Conservation (phyloP, 768 basidiomycete genomes). For the Tulasnella calospora region DNA sequence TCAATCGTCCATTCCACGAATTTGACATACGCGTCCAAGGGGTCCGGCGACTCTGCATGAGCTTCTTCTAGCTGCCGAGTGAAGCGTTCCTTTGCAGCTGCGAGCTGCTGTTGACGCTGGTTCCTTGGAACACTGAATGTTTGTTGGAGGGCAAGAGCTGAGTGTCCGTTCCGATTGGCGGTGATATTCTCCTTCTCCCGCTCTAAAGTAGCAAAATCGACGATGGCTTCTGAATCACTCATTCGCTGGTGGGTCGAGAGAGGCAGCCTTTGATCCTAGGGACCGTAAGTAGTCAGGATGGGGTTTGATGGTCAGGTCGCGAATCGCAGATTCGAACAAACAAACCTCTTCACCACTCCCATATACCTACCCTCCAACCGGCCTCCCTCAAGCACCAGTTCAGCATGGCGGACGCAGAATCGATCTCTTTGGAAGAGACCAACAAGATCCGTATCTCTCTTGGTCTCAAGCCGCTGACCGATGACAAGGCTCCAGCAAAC, state of each 20-base stretch:
- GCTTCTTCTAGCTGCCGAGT: conserved; percentile 37
- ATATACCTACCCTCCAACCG: background rate
- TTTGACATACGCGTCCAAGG: conserved; percentile 75
- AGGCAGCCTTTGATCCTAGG: conserved; percentile 27
- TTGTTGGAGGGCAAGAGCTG: conserved; percentile 41
- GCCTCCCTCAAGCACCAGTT: conserved; percentile 2
- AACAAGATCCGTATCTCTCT: conserved; percentile 92
- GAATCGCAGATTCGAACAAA: conserved; percentile 12
- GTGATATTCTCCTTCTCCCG: conserved; percentile 47
- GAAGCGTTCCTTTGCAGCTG: conserved; percentile 39
- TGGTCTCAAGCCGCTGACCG: conserved; percentile 89
- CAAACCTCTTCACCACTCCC: conserved; percentile 6
- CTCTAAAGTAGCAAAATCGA: conserved; percentile 43
- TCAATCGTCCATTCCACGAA: conserved; percentile 89
- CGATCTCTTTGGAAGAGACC: conserved; percentile 88
- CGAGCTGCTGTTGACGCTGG: conserved; percentile 54
- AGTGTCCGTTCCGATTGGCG: conserved; percentile 42
- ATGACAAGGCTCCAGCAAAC: conserved; percentile 64
- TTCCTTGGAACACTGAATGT: conserved; percentile 46
- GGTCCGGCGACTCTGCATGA: conserved; percentile 63
- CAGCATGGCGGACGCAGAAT: conserved; percentile 59
- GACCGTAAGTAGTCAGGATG: background rate
- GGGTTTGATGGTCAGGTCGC: background rate
- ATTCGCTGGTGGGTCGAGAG: conserved; percentile 48
- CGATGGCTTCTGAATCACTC: conserved; percentile 27